Evolutionary conservation across 2,329 filamentous ascomycete genomes (phyloP).

Genomic region (Epicoccum sorghinum): DNA sequence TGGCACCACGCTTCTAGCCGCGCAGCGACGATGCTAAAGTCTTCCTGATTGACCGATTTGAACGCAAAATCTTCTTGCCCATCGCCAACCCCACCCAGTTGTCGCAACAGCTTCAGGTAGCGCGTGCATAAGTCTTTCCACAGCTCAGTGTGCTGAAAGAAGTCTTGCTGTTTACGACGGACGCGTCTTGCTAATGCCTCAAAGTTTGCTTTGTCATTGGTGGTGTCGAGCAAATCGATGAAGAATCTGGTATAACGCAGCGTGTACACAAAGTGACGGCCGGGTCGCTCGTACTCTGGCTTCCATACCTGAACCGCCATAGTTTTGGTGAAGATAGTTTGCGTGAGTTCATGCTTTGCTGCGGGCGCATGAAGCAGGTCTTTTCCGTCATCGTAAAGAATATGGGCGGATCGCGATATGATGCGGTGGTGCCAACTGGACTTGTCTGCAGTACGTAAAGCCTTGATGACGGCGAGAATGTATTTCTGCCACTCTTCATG

Average conservation of each 20-base stretch:
- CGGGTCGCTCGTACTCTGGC: slow-evolving; percentile 82
- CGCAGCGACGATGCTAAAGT: slow-evolving; percentile 65
- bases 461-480: slow-evolving; percentile 66
- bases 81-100: slow-evolving; percentile 61
- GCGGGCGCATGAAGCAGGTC: slow-evolving; percentile 61
- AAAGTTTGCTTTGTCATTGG: slow-evolving; percentile 76
- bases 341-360: slow-evolving; percentile 79
- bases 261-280: slow-evolving; percentile 90
- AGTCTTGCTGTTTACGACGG: slow-evolving; percentile 79
- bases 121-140: slow-evolving; percentile 67
- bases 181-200: slow-evolving; percentile 80
- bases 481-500: slow-evolving; percentile 64
- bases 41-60: slow-evolving; percentile 67
- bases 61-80: slow-evolving; percentile 70
- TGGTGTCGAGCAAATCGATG: slow-evolving; percentile 72
- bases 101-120: slow-evolving; percentile 66
- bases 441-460: slow-evolving; percentile 75
- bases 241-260: slow-evolving; percentile 86
- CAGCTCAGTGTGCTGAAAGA: slow-evolving; percentile 66
- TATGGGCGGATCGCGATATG: slow-evolving; percentile 72
- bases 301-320: slow-evolving; percentile 97
- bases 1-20: slow-evolving; percentile 66
- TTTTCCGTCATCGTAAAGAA: slow-evolving; percentile 64
- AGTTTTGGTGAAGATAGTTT: slow-evolving; percentile 89
- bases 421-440: slow-evolving; percentile 96